Evolutionary conservation across 441 rosid genomes (phyloP).

Genomic region (Gossypium trilobum): DNA sequence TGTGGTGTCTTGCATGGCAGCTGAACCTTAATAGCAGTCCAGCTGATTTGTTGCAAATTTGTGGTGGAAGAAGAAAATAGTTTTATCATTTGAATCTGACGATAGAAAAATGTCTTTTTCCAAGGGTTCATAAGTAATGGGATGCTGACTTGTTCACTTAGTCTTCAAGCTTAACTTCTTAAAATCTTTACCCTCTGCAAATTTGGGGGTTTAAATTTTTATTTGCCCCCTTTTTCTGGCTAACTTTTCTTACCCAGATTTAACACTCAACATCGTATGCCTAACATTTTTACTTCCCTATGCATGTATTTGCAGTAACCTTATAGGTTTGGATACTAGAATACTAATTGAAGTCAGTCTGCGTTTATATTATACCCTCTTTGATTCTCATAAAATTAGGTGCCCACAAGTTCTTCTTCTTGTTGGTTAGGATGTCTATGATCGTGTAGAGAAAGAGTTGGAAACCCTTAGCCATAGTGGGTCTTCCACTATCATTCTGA

Average conservation of each 20-base stretch:
- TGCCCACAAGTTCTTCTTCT: slow-evolving; percentile 15
- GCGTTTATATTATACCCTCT: background rate
- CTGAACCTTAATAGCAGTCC: background rate
- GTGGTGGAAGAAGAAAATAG: background rate
- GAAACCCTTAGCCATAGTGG: slow-evolving; percentile 47
- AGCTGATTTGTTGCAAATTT: background rate
- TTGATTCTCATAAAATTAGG: slow-evolving; percentile 16
- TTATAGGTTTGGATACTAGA: background rate
- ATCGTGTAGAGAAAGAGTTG: slow-evolving; percentile 67
- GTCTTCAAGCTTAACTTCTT: background rate
- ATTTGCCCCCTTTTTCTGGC: background rate
- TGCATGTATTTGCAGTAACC: background rate
- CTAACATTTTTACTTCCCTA: background rate
- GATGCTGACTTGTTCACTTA: background rate
- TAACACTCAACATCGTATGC: background rate
- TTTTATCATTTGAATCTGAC: background rate
- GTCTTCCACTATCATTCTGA: slow-evolving; percentile 27
- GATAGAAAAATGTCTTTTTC: background rate
- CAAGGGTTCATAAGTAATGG: background rate
- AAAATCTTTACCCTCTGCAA: background rate
- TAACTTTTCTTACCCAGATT: background rate
- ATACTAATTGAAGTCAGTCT: background rate
- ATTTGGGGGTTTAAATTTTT: background rate
- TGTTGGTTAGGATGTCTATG: slow-evolving; percentile 58
- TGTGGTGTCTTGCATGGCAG: background rate